Evolutionary conservation across 108 stramenopile species (phyloP).

Genomic region (Licmophora abbreviata): DNA sequence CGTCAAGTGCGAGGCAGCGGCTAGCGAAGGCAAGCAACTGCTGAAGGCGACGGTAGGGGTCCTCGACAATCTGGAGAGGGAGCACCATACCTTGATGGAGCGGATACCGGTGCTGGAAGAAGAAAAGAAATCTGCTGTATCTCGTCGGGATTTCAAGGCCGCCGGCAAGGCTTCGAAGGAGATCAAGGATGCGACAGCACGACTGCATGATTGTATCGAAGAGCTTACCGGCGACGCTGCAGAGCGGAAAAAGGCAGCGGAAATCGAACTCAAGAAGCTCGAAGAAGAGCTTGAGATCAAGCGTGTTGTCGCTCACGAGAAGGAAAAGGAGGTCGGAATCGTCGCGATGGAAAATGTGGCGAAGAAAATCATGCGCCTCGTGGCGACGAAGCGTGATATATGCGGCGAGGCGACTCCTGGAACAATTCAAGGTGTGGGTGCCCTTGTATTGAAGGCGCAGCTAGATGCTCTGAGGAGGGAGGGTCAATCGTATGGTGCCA

Average conservation of each 20-base stretch:
- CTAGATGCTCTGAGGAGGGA: conserved; percentile 51
- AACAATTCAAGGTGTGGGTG: conserved; percentile 59
- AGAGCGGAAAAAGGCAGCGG: conserved; percentile 33
- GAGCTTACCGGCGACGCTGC: conserved; percentile 51
- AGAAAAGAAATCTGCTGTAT: conserved; percentile 64
- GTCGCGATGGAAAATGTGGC: conserved; percentile 44
- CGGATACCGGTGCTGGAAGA: conserved; percentile 65
- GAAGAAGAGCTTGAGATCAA: conserved; percentile 38
- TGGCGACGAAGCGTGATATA: conserved; percentile 24
- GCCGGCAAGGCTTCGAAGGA: conserved; percentile 81
- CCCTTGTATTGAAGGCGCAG: conserved; percentile 60
- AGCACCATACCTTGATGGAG: conserved; percentile 30
- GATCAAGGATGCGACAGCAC: conserved; percentile 66
- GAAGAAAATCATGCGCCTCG: conserved; percentile 39
- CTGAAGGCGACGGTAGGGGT: conserved; percentile 32
- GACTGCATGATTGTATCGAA: conserved; percentile 51
- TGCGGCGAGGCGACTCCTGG: conserved; percentile 19
- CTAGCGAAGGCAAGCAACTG: conserved; percentile 55
- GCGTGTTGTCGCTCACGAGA: conserved; percentile 41
- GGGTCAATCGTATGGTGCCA: conserved; percentile 43
- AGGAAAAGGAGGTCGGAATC: conserved; percentile 43
- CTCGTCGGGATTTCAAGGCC: conserved; percentile 74
- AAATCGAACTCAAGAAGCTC: conserved; percentile 32
- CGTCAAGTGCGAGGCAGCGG: conserved; percentile 64
- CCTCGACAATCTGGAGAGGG: conserved; percentile 40